Evolutionary conservation across 2,329 filamentous ascomycete species (phyloP), one percentile per base, ranked within the genome.

Genomic region (Graphilbum sp.): DNA sequence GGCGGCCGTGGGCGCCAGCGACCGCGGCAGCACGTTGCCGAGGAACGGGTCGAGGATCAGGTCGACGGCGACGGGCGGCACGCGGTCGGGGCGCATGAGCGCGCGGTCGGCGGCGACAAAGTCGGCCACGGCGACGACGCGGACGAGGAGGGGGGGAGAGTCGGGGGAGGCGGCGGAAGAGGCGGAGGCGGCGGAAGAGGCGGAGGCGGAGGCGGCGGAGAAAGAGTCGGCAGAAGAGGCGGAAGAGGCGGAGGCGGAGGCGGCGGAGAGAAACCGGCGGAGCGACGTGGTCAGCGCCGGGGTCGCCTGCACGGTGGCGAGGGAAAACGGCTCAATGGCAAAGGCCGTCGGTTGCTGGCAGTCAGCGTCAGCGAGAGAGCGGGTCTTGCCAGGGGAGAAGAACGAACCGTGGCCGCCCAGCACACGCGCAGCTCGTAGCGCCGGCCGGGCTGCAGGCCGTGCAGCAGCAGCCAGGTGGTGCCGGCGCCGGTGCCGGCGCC

Each of bases 351-450:
- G 88, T 77, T 94, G 80, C 87, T 95, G 25, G 6, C n/a, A 9
- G 21, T 12, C n/a, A 9, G 21, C 21, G 21, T 24, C 9, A 39
- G 27, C 15, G 27, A 8, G 10, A 10, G 8, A 13, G 23, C 7
- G 23, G 27, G 7, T 29, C 5, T 13, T 29, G 27, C 10, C 8
- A 5, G 27, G 6, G 21, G 13, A 29, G 5, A n/a, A 29, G 13
- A 5, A 67, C 81, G 59, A 68, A 94, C 88, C 43, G 79, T 90
- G 31, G 90, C 90, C 43, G 85, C 69, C 87, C 88, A 98, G 61
- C 88, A 96, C 42, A 95, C 67, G 39, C 90, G 76, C 35, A 93
- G 70, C 63, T 98, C 90, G 64, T 96, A 95, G 46, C 86, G 72
- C 51, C 79, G 78, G 11, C 74, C 72, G 27, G 73, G 68, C n/a